Conservation (phyloP, 345 rosid species). For the Xanthoceras sorbifolium region DNA sequence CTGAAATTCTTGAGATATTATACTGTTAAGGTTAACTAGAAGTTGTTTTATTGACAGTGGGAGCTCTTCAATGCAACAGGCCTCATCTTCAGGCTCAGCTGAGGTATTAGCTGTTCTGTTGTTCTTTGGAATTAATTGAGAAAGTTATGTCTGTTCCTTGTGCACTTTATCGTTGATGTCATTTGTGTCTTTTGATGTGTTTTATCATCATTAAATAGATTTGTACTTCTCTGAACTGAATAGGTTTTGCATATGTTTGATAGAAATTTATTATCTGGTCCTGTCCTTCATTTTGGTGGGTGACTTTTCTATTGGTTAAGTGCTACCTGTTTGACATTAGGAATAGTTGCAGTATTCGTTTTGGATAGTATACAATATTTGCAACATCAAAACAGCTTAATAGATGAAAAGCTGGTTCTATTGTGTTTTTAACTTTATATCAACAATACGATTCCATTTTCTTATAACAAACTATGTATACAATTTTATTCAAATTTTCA, state of each 20-base stretch:
- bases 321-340: not conserved
- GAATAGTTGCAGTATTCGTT: not conserved
- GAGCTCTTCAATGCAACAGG: slow-evolving; percentile 48
- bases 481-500: not conserved
- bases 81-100: slow-evolving; percentile 55
- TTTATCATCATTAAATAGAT: not conserved
- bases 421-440: not conserved
- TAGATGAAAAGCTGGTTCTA: not conserved
- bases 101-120: slow-evolving; percentile 46
- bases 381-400: not conserved
- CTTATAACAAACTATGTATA: not conserved
- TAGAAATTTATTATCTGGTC: not conserved
- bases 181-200: not conserved
- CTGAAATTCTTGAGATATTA: not conserved
- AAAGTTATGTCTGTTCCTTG: not conserved
- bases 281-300: not conserved
- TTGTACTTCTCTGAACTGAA: not conserved
- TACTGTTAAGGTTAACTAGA: slow-evolving; percentile 11
- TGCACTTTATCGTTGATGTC: not conserved
- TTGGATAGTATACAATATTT: not conserved
- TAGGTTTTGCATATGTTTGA: not conserved
- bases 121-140: not conserved
- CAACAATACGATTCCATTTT: not conserved
- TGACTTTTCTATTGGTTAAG: not conserved
- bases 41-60: slow-evolving; percentile 41